Evolutionary conservation across 805 yeast species (phyloP).

Genomic region (Barnettozyma wickerhamii): DNA sequence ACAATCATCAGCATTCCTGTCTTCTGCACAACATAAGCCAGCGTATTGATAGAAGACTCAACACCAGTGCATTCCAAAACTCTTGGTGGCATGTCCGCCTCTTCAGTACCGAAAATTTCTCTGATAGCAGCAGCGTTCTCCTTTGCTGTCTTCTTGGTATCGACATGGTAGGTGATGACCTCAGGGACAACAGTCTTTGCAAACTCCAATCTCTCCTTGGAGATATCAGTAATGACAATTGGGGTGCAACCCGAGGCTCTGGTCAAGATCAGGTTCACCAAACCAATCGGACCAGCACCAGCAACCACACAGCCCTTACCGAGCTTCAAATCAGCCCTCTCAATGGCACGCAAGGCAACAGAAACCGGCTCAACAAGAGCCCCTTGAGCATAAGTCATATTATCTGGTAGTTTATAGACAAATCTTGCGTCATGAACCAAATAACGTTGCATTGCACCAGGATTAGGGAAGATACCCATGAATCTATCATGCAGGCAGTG

Average conservation of each 20-base stretch:
- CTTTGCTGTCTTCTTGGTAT: too few relatives aligned
- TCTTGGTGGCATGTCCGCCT: too few relatives aligned
- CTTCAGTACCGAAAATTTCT: neutral
- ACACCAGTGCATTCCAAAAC: neutral
- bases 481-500: neutral
- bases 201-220: neutral
- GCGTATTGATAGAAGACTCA: neutral
- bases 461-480: neutral
- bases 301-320: neutral
- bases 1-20: neutral
- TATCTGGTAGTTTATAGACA: neutral
- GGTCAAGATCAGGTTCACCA: neutral
- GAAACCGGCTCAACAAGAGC: neutral
- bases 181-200: neutral
- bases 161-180: neutral
- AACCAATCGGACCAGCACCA: neutral
- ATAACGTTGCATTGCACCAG: neutral
- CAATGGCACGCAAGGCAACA: neutral
- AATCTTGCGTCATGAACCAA: too few relatives aligned
- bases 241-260: neutral
- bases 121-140: neutral
- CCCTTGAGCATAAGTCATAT: neutral
- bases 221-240: neutral
- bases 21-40: neutral
- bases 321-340: neutral